Evolutionary conservation across 164 flowering plant genomes (phyloP), one percentile per base, ranked within the genome.

Genomic region (Umbellularia californica): DNA sequence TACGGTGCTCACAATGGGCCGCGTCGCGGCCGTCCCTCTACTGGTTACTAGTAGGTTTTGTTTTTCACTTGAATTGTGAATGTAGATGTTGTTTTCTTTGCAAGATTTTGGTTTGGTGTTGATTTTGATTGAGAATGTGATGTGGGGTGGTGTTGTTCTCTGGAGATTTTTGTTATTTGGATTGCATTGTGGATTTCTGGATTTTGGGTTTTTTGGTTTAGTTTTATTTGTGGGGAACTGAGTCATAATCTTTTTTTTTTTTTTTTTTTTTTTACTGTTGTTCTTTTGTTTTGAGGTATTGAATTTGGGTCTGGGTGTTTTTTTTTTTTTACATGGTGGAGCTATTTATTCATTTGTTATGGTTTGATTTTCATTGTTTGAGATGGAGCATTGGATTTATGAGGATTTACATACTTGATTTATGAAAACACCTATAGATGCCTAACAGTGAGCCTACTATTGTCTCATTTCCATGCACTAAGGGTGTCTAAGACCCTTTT

Each of bases 21-120:
- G 98, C 27, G 92, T 93, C n/a, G 97, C 89, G 24, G 90, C 97
- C 55, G 86, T 93, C 12, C 98, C 98, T 12, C 79, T 92, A 66
- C 87, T 93, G 28, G 78, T 93, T 72, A 22, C 71, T 78, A 85
- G 98, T 93, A 82, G 24, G 93, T 76, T 81, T 47, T 50, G 25
- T 10, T 23, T 23, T 23, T 24, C 28, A 25, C 23, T 64, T 64
- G 22, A 64, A 25, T 23, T 25, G 25, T 23, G 28, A 5, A 64
- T 64, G 67, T 64, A 25, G 30, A 64, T 64, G 28, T 67, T 5
- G 5, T 6, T 27, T 3, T 30, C 19, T 30, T 30, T 17, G 5
- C 11, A 5, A 3, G 22, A 2, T 30, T 12, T 65, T 27, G 12
- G 3, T 63, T 65, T 65, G 68, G 20, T 27, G 30, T 22, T 23